Conservation (phyloP, 148 eudicot species). For the Spergularia bocconei region DNA sequence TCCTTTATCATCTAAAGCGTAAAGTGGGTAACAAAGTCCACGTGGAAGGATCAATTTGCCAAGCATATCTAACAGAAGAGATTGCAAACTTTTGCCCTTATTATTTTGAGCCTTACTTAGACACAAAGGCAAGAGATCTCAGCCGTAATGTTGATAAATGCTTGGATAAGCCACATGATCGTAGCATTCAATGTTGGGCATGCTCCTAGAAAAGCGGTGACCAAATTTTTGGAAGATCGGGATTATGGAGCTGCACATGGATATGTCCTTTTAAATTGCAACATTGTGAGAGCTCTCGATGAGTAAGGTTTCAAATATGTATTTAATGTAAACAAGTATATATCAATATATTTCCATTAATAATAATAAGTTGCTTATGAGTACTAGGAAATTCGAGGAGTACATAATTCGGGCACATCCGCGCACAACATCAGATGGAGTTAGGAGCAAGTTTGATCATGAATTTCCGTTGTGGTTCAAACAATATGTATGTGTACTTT, state of each 20-base stretch:
- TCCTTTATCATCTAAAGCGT: too few species aligned
- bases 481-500: not conserved
- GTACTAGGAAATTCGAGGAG: not conserved
- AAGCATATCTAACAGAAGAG: not conserved
- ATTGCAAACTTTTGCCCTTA: conserved; percentile 4
- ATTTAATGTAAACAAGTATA: not conserved
- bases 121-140: not conserved
- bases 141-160: not conserved
- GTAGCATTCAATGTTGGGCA: not conserved
- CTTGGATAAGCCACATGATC: not conserved
- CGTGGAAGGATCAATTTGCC: not conserved
- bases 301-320: not conserved
- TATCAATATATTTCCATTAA: not conserved
- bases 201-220: not conserved
- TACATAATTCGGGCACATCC: not conserved
- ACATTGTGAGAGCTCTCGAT: not conserved
- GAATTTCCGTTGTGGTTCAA: not conserved
- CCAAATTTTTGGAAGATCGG: not conserved
- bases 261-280: conserved; percentile 4
- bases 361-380: too few species aligned
- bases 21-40: too few species aligned
- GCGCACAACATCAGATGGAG: not conserved
- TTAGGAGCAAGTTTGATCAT: conserved; percentile 6
- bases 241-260: not conserved
- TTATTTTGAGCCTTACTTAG: not conserved